Evolutionary conservation across 106 monocot species (phyloP), one percentile per base, ranked within the genome.

Genomic region (Allium sativum): DNA sequence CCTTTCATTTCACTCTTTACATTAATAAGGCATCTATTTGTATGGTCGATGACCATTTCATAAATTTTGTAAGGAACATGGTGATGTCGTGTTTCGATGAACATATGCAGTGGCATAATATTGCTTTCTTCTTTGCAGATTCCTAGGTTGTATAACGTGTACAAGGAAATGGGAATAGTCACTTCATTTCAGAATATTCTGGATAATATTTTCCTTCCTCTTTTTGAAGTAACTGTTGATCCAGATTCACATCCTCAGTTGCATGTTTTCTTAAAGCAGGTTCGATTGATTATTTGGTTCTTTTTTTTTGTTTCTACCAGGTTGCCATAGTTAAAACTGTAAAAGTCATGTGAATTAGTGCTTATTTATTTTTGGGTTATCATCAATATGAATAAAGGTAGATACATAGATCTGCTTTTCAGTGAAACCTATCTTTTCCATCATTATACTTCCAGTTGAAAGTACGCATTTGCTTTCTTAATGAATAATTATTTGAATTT

Each of bases 81-180:
- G 42, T 44, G 20, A 31, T 45, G 61, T 18, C 45, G 58, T 41
- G 31, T 10, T 40, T 41, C n/a, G 10, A 31, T 61, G 42, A 45
- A 61, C 19, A 45, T 19, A 42, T 44, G 10, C 45, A 10, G 6
- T 44, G 18, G 3, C 1, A 18, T 60, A 40, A 46, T 48, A 44
- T 7, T 64, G 15, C 7, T 8, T 41, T 42, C 40, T 55, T 44
- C 56, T 62, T 54, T 81, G 47, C 96, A 98, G 96, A 74, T 98
- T 64, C 96, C 96, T 60, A 79, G 96, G 15, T 68, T 98, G 59
- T 98, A 98, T 61, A 98, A 98, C 71, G 45, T 98, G 45, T 98
- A 98, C 76, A 98, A 91, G 75, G 96, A 84, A 68, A 91, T 98
- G 96, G 96, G 96, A 41, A 98, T 88, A 53, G 96, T 88, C 63